Evolutionary conservation across 768 basidiomycete genomes (phyloP).

Genomic region (Lepiota brunneoincarnata): DNA sequence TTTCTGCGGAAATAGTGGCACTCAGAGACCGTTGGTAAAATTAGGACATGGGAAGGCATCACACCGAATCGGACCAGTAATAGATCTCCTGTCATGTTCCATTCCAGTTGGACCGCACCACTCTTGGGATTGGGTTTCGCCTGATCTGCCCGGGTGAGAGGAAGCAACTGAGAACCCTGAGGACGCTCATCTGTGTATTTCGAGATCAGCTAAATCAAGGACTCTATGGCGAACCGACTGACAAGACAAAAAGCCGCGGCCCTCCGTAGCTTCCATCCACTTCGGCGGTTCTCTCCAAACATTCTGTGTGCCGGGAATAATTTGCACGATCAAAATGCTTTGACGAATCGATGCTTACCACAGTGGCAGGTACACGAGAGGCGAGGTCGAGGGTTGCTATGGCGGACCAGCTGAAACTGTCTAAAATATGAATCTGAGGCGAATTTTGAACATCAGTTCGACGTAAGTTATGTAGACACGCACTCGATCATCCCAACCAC

Average conservation of each 20-base stretch:
- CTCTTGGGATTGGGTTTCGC: slow-evolving; percentile 64
- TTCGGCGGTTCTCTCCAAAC: slow-evolving; percentile 84
- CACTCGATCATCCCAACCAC: slow-evolving; percentile 90
- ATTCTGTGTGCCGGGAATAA: slow-evolving; percentile 37
- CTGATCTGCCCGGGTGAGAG: slow-evolving; percentile 49
- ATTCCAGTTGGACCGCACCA: slow-evolving; percentile 72
- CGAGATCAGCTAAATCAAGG: neutral
- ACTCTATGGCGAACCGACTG: slow-evolving; percentile 15
- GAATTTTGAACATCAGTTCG: slow-evolving; percentile 7
- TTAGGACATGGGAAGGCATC: slow-evolving; percentile 11
- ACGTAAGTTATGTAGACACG: slow-evolving; percentile 11
- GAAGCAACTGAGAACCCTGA: slow-evolving; percentile 52
- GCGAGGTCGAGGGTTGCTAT: slow-evolving; percentile 62
- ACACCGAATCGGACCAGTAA: slow-evolving; percentile 74
- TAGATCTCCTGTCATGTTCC: slow-evolving; percentile 75
- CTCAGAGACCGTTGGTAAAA: neutral
- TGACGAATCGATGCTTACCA: slow-evolving; percentile 39
- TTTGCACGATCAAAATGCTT: neutral
- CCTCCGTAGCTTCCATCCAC: slow-evolving; percentile 83
- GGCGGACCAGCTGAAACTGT: slow-evolving; percentile 72
- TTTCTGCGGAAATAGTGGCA: slow-evolving; percentile 40
- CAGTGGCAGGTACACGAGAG: slow-evolving; percentile 50
- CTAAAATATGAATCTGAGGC: slow-evolving; percentile 68
- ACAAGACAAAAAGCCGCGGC: slow-evolving; percentile 89
- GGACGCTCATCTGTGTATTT: slow-evolving; percentile 57